Base-by-base conservation (phyloP, 1,284 basidiomycete genomes). In the Agroathelia rolfsii region DNA sequence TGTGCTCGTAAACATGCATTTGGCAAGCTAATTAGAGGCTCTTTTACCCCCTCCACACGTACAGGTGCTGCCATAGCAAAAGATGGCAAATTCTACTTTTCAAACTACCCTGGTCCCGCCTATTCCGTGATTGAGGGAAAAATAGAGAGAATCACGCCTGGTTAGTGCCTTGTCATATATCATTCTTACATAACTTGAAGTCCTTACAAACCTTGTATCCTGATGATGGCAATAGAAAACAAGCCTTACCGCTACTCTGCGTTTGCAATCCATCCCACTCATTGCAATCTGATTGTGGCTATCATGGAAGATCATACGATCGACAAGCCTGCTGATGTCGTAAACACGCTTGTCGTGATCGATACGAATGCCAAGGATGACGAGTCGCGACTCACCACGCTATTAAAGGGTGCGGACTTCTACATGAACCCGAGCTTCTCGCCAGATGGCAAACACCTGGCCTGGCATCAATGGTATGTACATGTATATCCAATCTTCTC, bases 401-500 rank as follows among this genome's bases (percentile, higher is more conserved):
- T 77, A 18, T 52, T 66, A 5, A 53, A 58, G n/a, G 78, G 76
- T 6, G 64, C 69, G 3, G 78, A 83, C 48, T 84, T 84, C 51
- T 84, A 82, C 45, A 47, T 44, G 10, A 48, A 64, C 2, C 73
- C 81, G 0, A 58, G 53, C 16, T 80, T 85, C 53, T 80, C 77
- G 14, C 70, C 78, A 0, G 71, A 81, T 43, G 85, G 82, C 1
- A 61, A 54, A 13, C 66, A 65, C 26, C 45, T 88, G 12, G 70
- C 68, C 3, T 89, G 78, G 76, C 61, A 76, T 29, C 66, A 79
- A 39, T 88, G 83, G 84, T 60, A 55, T 37, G n/a, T n/a, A n/a
- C n/a, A n/a, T n/a, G n/a, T n/a, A n/a, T n/a, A n/a, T n/a, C n/a
- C n/a, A n/a, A n/a, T n/a, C n/a, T n/a, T n/a, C n/a, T n/a, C n/a